These are phyloP conservation scores for Alternaria gansuensis DNA, from an alignment of 2,329 filamentous ascomycete genomes.

Conservation along the genomic window DNA sequence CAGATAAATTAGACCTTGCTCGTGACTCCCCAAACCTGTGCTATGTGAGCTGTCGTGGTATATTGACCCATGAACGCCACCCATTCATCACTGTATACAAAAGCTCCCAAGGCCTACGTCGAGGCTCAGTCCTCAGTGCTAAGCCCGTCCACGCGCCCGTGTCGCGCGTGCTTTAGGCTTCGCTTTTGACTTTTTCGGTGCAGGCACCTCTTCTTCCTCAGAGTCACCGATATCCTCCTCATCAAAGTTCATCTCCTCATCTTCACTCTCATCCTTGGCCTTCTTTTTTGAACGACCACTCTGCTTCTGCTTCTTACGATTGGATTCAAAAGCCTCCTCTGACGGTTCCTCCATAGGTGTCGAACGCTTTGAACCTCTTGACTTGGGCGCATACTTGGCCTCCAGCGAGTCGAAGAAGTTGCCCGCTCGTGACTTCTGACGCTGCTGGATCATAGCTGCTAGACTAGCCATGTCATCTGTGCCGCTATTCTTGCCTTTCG, in stretches of 20 bases:
- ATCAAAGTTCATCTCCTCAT: conserved; percentile 33
- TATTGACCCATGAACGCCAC: conserved; percentile 14
- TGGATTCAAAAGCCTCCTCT: conserved; percentile 67
- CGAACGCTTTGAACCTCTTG: conserved; percentile 58
- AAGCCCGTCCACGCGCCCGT: conserved; percentile 27
- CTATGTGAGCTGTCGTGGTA: conserved; percentile 23
- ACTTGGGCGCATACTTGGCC: conserved; percentile 49
- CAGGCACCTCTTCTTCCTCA: conserved; percentile 36
- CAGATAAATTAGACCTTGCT: background rate
- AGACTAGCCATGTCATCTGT: conserved; percentile 49
- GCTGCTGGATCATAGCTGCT: conserved; percentile 51
- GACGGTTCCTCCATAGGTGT: conserved; percentile 63
- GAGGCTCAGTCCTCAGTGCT: conserved; percentile 21
- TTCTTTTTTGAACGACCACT: conserved; percentile 31
- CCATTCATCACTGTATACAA: background rate
- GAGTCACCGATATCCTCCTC: conserved; percentile 41
- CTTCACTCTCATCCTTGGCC: conserved; percentile 30
- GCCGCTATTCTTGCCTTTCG: conserved; percentile 59
- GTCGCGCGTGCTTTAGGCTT: conserved; percentile 26
- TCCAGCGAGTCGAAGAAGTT: conserved; percentile 50
- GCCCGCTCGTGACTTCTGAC: conserved; percentile 46
- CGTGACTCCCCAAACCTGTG: background rate
- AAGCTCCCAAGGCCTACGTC: background rate
- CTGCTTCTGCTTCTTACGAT: conserved; percentile 42
- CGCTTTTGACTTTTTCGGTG: conserved; percentile 32